Evolutionary conservation across 2,329 filamentous ascomycete species (phyloP).

Genomic region (Cladosporium colombiae): DNA sequence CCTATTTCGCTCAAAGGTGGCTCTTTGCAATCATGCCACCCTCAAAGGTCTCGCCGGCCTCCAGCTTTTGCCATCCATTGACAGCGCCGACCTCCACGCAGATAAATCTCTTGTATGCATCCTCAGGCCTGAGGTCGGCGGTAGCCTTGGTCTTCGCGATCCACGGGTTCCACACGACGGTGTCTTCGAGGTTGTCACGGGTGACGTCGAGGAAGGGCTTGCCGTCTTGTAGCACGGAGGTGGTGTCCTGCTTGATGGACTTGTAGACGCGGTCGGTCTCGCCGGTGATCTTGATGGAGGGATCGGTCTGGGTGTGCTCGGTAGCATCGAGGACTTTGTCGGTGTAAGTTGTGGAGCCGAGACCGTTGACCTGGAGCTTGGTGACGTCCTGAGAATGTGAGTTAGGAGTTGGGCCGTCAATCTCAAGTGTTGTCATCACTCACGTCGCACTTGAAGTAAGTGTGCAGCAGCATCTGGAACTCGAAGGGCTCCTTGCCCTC

Average conservation of each 20-base stretch:
- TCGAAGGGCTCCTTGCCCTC: conserved; percentile 81
- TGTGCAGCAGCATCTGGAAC: conserved; percentile 88
- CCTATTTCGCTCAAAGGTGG: conserved; percentile 25
- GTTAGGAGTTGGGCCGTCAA: not conserved
- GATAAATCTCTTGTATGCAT: conserved; percentile 89
- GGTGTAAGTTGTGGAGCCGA: conserved; percentile 72
- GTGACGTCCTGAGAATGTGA: conserved; percentile 68
- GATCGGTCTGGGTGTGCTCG: conserved; percentile 62
- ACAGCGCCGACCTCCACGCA: conserved; percentile 91
- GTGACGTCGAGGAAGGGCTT: conserved; percentile 70
- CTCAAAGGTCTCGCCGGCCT: conserved; percentile 72
- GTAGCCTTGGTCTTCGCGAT: conserved; percentile 78
- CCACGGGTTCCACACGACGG: conserved; percentile 98
- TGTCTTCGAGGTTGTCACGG: conserved; percentile 81
- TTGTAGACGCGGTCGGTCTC: conserved; percentile 91
- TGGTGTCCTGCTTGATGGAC: conserved; percentile 60
- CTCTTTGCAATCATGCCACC: conserved; percentile 58
- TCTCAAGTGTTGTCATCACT: conserved; percentile 29
- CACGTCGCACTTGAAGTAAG: conserved; percentile 81
- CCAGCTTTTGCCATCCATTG: conserved; percentile 77
- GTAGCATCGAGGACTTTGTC: conserved; percentile 21
- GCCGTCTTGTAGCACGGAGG: conserved; percentile 64
- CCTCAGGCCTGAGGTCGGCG: conserved; percentile 83
- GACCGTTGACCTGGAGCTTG: conserved; percentile 69
- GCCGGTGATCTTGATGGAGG: conserved; percentile 67